Evolutionary conservation across 2,329 filamentous ascomycete species (phyloP).

Genomic region (Aureobasidium zeae): DNA sequence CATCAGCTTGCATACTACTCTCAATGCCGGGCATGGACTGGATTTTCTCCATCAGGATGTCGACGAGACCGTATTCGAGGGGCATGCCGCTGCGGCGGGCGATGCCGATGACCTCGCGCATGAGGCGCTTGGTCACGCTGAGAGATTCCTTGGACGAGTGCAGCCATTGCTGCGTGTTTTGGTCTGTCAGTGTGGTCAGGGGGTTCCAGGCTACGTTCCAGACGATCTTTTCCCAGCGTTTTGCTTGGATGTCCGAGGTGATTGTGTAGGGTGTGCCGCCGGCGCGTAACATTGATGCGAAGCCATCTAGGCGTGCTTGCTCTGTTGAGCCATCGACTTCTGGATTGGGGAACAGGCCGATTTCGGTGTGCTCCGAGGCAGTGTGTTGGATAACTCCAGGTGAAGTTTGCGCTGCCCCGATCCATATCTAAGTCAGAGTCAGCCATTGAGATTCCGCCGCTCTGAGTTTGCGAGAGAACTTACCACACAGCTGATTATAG

Average conservation of each 20-base stretch:
- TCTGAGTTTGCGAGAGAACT: too few relatives aligned
- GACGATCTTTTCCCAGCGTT: conserved; percentile 53
- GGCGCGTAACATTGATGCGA: conserved; percentile 36
- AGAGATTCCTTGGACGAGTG: conserved; percentile 33
- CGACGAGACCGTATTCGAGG: conserved; percentile 31
- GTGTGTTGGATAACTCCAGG: conserved; percentile 45
- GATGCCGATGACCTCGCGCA: conserved; percentile 37
- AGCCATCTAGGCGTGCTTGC: conserved; percentile 29
- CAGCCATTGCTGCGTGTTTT: conserved; percentile 37
- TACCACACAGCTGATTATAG: conserved; percentile 47
- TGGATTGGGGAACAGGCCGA: conserved; percentile 43
- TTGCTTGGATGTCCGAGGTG: conserved; percentile 46
- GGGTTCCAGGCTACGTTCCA: conserved; percentile 55
- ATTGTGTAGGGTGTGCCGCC: conserved; percentile 41
- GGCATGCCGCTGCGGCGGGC: conserved; percentile 31
- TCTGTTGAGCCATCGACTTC: conserved; percentile 27
- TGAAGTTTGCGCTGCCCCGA: conserved; percentile 42
- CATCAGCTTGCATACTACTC: conserved; percentile 40
- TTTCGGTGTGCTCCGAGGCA: conserved; percentile 46
- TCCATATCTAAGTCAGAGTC: conserved; percentile 40
- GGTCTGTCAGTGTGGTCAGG: conserved; percentile 37
- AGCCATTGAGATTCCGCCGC: too few relatives aligned
- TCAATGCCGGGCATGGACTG: conserved; percentile 33
- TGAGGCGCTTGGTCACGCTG: conserved; percentile 32
- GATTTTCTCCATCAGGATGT: conserved; percentile 33